Evolutionary conservation across 257 asterid genomes (phyloP).

Genomic region (Marsdenia floribunda): DNA sequence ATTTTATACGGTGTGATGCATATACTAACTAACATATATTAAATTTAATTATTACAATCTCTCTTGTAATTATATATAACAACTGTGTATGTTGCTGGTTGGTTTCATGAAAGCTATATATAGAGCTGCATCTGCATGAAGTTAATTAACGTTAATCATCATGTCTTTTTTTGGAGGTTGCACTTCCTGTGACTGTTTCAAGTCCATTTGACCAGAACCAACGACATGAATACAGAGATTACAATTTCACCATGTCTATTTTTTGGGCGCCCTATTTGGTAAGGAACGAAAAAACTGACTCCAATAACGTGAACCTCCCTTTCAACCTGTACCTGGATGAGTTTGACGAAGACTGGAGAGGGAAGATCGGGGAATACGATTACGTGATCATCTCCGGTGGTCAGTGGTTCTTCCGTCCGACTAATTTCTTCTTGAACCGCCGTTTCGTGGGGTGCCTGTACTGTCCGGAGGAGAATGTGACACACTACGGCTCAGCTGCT

Average conservation of each 20-base stretch:
- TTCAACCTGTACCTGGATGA: constrained; percentile 74
- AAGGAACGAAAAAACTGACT: constrained; percentile 31
- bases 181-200: constrained; percentile 47
- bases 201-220: constrained; percentile 48
- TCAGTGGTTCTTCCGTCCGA: constrained; percentile 93
- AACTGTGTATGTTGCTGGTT: too few species aligned
- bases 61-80: too few species aligned
- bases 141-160: not conserved
- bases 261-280: constrained; percentile 88
- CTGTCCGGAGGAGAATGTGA: constrained; percentile 50
- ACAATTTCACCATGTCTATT: constrained; percentile 76
- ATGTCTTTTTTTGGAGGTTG: constrained; percentile 36
- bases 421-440: constrained; percentile 48
- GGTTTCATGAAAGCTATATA: too few species aligned
- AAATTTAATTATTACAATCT: too few species aligned
- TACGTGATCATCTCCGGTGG: constrained; percentile 80
- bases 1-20: too few species aligned
- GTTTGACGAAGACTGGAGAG: constrained; percentile 54
- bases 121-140: not conserved
- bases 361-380: constrained; percentile 37
- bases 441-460: constrained; percentile 66
- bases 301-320: constrained; percentile 51
- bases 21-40: too few species aligned
- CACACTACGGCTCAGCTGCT: constrained; percentile 32
- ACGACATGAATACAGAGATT: constrained; percentile 52